Percentiles rank a stretch among this genome's conserved stretches.
These are phyloP conservation scores for Penicillium ochrochloron DNA, from an alignment of 495 filamentous ascomycete species.

Conservation along the genomic window DNA sequence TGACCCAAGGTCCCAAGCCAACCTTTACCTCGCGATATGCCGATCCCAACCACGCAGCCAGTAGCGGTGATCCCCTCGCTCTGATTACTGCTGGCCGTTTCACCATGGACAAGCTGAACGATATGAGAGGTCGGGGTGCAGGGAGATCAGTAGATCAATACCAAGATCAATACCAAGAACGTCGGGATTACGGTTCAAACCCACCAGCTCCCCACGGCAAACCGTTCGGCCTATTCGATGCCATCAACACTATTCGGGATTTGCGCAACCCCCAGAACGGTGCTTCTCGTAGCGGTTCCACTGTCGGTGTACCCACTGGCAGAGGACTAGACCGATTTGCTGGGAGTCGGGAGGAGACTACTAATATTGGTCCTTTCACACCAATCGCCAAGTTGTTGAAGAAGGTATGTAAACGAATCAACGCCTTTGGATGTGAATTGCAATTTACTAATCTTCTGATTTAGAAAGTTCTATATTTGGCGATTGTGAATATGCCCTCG, in stretches of 20 bases:
- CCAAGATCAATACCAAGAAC: background rate
- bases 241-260: conserved; percentile 12
- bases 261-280: conserved; percentile 3
- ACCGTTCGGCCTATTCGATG: conserved; percentile 11
- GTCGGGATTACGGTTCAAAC: conserved; percentile 12
- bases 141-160: background rate
- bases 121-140: conserved; percentile 10
- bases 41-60: conserved; percentile 58
- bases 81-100: conserved; percentile 51
- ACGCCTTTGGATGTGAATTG: background rate
- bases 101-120: conserved; percentile 20
- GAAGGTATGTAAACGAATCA: conserved; percentile 8
- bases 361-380: conserved; percentile 7
- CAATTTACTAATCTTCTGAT: background rate
- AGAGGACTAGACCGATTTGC: conserved; percentile 6
- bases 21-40: conserved; percentile 55
- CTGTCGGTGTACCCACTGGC: background rate
- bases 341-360: background rate
- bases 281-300: background rate
- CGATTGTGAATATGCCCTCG: conserved; percentile 57
- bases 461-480: conserved; percentile 56
- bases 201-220: conserved; percentile 20
- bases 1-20: conserved; percentile 30
- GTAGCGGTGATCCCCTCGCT: conserved; percentile 36
- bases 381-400: conserved; percentile 22